Evolutionary conservation across 352 stramenopile species (phyloP), one percentile per base, ranked within the genome.

Genomic region (Globisporangium paddicum): DNA sequence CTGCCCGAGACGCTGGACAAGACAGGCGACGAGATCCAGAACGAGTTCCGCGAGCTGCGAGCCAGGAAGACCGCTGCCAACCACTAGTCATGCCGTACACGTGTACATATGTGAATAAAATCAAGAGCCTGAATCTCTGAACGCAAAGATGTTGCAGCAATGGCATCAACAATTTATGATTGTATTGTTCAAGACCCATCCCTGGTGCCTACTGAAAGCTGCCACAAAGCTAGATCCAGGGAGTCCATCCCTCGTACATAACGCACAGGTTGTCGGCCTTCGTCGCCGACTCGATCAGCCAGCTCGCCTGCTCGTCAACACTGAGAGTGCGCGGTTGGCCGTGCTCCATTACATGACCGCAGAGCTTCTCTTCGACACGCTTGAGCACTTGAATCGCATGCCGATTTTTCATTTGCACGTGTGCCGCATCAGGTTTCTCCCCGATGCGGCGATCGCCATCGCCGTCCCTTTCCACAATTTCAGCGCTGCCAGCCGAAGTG

Each of bases 191-290:
- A n/a, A n/a, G n/a, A n/a, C n/a, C n/a, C n/a, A n/a, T n/a, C n/a
- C n/a, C n/a, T n/a, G n/a, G n/a, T n/a, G n/a, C n/a, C n/a, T n/a
- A n/a, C 5, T 44, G 18, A 44, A 9, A 5, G 21, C 16, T 44
- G 38, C 21, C 21, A 23, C 26, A 44, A 19, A 9, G 11, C 26
- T 81, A 95, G 55, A 95, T 95, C 86, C 86, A 95, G 19, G 86
- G 84, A 3, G 84, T 95, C 86, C 86, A 95, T 21, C 86, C 86
- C 77, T 95, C 86, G 60, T 95, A 95, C 86, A 95, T 95, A 51
- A 90, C 73, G 41, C 82, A 92, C 5, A 95, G 66, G 55, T 95
- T 95, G 69, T 95, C 84, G 0, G 72, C 72, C 34, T 80, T 90
- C 0, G 84, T 91, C 9, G 86, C 82, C 41, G 91, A 74, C 16